Evolutionary conservation across 2,329 filamentous ascomycete species (phyloP).

Genomic region (Xylaria sp.): DNA sequence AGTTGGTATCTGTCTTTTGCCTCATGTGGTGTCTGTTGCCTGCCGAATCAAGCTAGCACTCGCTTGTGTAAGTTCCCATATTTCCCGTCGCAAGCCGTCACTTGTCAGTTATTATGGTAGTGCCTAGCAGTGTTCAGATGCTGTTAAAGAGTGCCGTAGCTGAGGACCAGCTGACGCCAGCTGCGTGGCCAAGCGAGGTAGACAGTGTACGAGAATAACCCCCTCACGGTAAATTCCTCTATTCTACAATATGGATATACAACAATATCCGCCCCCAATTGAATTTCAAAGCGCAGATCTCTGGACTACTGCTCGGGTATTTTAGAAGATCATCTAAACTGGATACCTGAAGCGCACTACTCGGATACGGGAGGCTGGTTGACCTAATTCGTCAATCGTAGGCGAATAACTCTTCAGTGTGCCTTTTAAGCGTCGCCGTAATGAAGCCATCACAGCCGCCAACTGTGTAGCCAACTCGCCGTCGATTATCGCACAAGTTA

Average conservation of each 20-base stretch:
- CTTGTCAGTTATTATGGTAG: constrained; percentile 13
- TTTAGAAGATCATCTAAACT: background rate
- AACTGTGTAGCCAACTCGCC: background rate
- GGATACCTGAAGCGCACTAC: background rate
- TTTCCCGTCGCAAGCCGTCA: constrained; percentile 31
- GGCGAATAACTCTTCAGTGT: background rate
- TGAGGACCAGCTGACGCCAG: no score
- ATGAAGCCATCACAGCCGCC: constrained; percentile 4
- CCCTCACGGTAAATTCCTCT: no score
- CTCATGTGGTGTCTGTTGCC: constrained; percentile 24
- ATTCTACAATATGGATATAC: no score
- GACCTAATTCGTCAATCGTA: background rate
- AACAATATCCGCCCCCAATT: no score
- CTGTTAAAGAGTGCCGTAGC: background rate
- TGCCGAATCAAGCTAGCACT: constrained; percentile 37
- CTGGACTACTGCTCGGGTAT: background rate
- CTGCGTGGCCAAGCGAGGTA: no score
- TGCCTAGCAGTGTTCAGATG: background rate
- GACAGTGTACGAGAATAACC: no score
- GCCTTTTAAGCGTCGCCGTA: background rate
- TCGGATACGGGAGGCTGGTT: background rate
- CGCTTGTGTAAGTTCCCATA: background rate
- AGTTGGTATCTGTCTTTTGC: constrained; percentile 17
- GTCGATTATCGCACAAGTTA: constrained; percentile 6
- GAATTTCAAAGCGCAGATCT: no score